Percentiles rank a stretch among this genome's conserved stretches.
Evolutionary conservation across 768 basidiomycete genomes (phyloP).

Genomic region (Mycena pura): DNA sequence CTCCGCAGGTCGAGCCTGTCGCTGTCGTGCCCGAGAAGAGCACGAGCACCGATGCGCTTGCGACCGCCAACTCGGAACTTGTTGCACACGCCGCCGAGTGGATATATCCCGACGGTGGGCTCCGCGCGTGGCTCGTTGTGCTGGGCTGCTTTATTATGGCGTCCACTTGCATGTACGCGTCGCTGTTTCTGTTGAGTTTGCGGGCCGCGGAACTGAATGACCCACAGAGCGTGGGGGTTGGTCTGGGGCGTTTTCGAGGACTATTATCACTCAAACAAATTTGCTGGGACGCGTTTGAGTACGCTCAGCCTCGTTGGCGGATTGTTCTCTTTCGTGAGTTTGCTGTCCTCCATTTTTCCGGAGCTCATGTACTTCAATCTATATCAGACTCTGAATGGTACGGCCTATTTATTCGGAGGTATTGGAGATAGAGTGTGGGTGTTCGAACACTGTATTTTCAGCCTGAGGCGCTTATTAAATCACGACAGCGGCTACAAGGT

Average conservation of each 20-base stretch:
- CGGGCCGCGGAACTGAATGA: background rate
- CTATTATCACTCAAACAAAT: constrained; percentile 34
- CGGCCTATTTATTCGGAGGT: constrained; percentile 37
- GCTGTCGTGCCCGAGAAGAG: constrained; percentile 11
- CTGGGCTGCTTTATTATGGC: constrained; percentile 38
- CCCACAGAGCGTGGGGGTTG: constrained; percentile 29
- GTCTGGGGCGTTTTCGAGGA: constrained; percentile 42
- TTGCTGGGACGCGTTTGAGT: constrained; percentile 27
- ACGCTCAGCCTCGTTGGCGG: constrained; percentile 33
- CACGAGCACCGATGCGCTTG: background rate
- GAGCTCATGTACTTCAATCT: background rate
- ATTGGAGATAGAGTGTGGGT: constrained; percentile 41
- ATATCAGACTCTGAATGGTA: constrained; percentile 33
- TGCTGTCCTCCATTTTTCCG: background rate
- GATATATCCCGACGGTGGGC: constrained; percentile 37
- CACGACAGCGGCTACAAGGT: constrained; percentile 31
- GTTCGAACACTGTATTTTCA: too few species aligned
- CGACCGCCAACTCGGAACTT: too few species aligned
- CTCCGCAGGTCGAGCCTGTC: constrained; percentile 8
- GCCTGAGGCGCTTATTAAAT: background rate
- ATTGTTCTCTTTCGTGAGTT: constrained; percentile 30
- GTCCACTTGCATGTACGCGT: constrained; percentile 36
- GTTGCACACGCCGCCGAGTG: too few species aligned
- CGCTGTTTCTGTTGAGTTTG: background rate
- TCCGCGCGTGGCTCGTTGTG: constrained; percentile 40